Percentiles rank a stretch among this genome's conserved stretches.
These are phyloP conservation scores for Coemansia furcata DNA, from an alignment of 192 early-diverging fungal species.

Conservation along the genomic window DNA sequence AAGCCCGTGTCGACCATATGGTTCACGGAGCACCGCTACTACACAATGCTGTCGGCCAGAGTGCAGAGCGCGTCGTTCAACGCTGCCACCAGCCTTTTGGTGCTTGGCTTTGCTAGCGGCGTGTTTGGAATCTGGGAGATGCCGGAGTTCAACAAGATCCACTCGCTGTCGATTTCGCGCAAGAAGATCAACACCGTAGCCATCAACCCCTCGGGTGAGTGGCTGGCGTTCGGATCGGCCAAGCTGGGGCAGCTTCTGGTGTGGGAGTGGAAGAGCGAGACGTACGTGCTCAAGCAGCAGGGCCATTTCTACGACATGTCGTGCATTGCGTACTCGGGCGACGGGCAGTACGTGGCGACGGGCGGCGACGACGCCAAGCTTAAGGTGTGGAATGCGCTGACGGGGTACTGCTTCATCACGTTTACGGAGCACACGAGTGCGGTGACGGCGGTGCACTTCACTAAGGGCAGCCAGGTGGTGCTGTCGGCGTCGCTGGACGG, in stretches of 20 bases:
- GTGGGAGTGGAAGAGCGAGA: slow-evolving; percentile 99
- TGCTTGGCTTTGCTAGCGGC: slow-evolving; percentile 90
- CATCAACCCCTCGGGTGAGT: slow-evolving; percentile 90
- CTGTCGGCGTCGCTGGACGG: slow-evolving; percentile 96
- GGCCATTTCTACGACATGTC: slow-evolving; percentile 96
- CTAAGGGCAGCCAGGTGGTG: slow-evolving; percentile 84
- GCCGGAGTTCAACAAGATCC: slow-evolving; percentile 90
- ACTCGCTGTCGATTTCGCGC: slow-evolving; percentile 95
- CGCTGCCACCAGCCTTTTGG: slow-evolving; percentile 64
- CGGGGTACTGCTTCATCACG: slow-evolving; percentile 98
- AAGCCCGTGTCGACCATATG: slow-evolving; percentile 35
- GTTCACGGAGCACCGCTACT: slow-evolving; percentile 64
- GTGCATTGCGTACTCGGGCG: slow-evolving; percentile 81
- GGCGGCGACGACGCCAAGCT: slow-evolving; percentile 97
- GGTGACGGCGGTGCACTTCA: slow-evolving; percentile 83
- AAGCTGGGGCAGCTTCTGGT: slow-evolving; percentile 93
- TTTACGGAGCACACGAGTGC: slow-evolving; percentile 88
- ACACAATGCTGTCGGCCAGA: slow-evolving; percentile 76
- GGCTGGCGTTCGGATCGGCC: slow-evolving; percentile 94
- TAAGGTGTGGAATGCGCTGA: slow-evolving; percentile 95
- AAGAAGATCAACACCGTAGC: slow-evolving; percentile 85
- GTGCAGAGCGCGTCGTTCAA: slow-evolving; percentile 82
- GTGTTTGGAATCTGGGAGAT: slow-evolving; percentile 99
- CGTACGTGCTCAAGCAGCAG: slow-evolving; percentile 98
- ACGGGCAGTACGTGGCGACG: slow-evolving; percentile 92